Conservation (phyloP, 768 basidiomycete genomes). For the Dacryopinax primogenitus region DNA sequence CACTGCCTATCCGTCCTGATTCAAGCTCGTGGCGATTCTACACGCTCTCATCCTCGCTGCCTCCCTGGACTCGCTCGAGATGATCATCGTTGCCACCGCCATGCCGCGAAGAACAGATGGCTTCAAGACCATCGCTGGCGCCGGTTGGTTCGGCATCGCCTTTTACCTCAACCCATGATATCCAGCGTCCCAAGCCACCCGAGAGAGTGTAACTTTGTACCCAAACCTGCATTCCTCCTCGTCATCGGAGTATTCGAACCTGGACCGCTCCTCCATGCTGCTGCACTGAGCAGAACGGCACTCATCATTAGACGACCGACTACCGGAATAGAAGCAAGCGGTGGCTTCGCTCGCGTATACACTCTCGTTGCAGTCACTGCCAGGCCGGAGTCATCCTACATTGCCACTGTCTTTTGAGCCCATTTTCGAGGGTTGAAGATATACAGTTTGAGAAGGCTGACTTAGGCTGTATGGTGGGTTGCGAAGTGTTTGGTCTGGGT, state of each 20-base stretch:
- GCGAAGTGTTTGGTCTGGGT: no score
- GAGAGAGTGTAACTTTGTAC: neutral
- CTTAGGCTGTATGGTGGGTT: no score
- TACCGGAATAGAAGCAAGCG: conserved; percentile 27
- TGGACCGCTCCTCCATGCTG: conserved; percentile 26
- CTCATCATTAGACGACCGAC: conserved; percentile 28
- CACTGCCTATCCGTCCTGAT: no score
- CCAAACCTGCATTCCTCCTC: conserved; percentile 5
- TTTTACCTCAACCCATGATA: conserved; percentile 7
- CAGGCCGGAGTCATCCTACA: conserved; percentile 2
- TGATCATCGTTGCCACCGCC: conserved; percentile 23
- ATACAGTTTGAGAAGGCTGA: no score
- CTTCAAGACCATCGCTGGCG: conserved; percentile 11
- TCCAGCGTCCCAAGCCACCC: neutral
- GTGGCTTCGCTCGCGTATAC: conserved; percentile 12
- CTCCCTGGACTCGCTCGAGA: no score
- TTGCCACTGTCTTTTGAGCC: conserved; percentile 11
- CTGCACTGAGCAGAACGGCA: neutral
- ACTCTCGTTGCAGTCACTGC: conserved; percentile 13
- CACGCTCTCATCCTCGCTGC: no score
- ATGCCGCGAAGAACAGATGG: conserved; percentile 13
- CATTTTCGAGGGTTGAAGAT: no score
- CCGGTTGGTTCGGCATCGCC: conserved; percentile 13
- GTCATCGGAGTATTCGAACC: conserved; percentile 25
- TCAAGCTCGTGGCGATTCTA: no score